phyloP scores from a whole-genome alignment of 2,329 filamentous ascomycete species.

The Colletotrichum endophyticum region DNA sequence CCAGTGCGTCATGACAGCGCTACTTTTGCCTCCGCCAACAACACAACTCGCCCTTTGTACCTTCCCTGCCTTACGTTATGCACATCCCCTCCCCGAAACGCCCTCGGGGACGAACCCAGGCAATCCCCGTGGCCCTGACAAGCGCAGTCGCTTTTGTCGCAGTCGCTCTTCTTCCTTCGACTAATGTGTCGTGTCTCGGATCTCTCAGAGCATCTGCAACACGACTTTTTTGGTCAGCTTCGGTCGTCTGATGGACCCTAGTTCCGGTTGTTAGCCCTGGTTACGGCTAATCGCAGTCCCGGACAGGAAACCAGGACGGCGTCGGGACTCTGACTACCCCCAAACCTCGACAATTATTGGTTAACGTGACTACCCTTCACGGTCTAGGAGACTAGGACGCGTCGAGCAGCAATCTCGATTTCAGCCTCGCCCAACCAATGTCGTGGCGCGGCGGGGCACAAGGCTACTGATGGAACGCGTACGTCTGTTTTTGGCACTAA shows the following conservation, averaged over 20 bases:
- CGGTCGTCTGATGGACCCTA: background rate
- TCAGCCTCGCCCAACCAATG: background rate
- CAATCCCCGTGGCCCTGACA: background rate
- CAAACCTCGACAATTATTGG: background rate
- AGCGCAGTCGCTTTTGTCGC: background rate
- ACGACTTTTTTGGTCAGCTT: background rate
- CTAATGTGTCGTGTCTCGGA: background rate
- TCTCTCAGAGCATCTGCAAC: constrained; percentile 4
- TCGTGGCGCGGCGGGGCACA: background rate
- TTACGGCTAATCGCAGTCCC: background rate
- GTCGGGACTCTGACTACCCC: background rate
- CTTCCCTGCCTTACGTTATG: background rate
- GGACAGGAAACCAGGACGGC: background rate
- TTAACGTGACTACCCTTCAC: background rate
- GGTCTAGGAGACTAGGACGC: background rate
- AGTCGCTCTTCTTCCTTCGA: background rate
- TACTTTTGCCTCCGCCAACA: background rate
- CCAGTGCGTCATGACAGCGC: constrained; percentile 17
- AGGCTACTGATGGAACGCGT: background rate
- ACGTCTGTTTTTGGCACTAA: background rate
- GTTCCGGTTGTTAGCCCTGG: background rate
- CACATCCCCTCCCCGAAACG: background rate
- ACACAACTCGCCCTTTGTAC: background rate
- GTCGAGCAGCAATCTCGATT: background rate
- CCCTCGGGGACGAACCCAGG: background rate